These are phyloP conservation scores for Stephania yunnanensis DNA, from an alignment of 164 flowering plant genomes.

Conservation along the genomic window DNA sequence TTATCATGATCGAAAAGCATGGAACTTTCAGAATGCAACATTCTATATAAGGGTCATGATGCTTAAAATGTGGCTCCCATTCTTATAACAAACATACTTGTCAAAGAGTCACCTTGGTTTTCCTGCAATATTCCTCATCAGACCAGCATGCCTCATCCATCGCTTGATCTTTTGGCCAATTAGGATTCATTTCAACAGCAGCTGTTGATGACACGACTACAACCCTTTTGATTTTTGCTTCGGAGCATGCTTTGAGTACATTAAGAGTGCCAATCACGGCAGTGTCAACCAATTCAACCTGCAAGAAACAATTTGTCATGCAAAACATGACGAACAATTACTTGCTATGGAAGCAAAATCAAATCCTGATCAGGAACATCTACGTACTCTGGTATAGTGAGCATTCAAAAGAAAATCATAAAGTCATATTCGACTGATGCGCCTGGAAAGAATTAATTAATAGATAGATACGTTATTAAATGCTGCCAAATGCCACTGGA, in stretches of 20 bases:
- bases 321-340: background rate
- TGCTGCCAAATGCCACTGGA: background rate
- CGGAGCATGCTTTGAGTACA: constrained; percentile 52
- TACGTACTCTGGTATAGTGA: background rate
- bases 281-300: constrained; percentile 49
- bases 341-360: background rate
- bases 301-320: constrained; percentile 10
- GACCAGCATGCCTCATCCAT: constrained; percentile 62
- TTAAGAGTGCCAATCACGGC: constrained; percentile 53
- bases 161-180: constrained; percentile 40
- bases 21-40: background rate
- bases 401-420: background rate
- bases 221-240: constrained; percentile 39
- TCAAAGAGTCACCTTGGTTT: constrained; percentile 29
- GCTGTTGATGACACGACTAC: constrained; percentile 45
- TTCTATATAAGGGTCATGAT: too few relatives aligned
- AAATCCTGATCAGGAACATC: background rate
- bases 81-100: background rate
- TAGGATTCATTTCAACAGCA: constrained; percentile 43
- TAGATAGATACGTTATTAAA: background rate
- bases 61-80: background rate
- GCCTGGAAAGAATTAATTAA: background rate
- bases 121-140: constrained; percentile 42
- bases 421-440: background rate
- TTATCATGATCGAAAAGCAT: background rate